Conservation (phyloP, 163 green algal genomes). For the Scenedesmus sp. region DNA sequence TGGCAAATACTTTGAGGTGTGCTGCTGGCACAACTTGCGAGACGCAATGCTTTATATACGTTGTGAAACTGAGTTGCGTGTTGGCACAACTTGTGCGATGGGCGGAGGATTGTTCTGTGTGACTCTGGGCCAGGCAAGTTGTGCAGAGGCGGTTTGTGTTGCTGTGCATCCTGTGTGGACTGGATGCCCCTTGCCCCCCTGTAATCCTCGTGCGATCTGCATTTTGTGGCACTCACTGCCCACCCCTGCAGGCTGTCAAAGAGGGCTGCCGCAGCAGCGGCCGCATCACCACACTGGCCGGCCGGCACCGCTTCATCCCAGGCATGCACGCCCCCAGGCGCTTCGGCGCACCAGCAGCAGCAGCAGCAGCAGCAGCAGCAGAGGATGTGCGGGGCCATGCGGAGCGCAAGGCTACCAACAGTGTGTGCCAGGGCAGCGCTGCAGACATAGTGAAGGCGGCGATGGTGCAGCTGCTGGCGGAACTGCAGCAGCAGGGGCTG, state of each 20-base stretch:
- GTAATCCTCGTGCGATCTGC: too few relatives aligned
- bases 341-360: not conserved
- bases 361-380: not conserved
- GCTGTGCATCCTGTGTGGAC: too few relatives aligned
- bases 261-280: constrained; percentile 39
- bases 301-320: constrained; percentile 71
- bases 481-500: constrained; percentile 59
- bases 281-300: constrained; percentile 68
- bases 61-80: too few relatives aligned
- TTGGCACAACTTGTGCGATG: too few relatives aligned
- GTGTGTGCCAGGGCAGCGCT: constrained; percentile 78
- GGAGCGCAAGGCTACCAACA: constrained; percentile 84
- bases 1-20: not conserved
- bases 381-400: constrained; percentile 44
- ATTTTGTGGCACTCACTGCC: too few relatives aligned
- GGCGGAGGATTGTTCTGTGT: too few relatives aligned
- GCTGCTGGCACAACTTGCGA: too few relatives aligned
- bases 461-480: constrained; percentile 78
- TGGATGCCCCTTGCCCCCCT: too few relatives aligned
- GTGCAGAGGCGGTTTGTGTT: too few relatives aligned
- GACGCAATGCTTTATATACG: too few relatives aligned
- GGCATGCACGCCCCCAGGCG: constrained; percentile 48
- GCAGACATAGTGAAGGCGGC: constrained; percentile 89
- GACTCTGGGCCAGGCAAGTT: too few relatives aligned
- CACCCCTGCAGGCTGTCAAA: constrained; percentile 29